Base-by-base conservation (phyloP, 202 grass and related monocot genomes). In the Panicum hallii region DNA sequence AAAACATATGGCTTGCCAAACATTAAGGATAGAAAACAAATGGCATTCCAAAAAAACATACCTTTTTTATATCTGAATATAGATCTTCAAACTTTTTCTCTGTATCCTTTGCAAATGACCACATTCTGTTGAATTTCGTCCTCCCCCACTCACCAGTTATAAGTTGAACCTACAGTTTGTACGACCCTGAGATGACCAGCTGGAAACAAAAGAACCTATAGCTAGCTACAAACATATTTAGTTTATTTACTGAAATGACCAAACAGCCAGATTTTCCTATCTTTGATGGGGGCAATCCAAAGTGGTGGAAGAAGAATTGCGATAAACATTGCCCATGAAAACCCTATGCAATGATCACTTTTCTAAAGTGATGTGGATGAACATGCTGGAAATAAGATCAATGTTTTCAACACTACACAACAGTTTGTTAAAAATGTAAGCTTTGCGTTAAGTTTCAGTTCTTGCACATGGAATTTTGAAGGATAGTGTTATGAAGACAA, bases 61-160 rank as follows among this genome's bases (percentile, higher is more conserved):
- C 89, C 83, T 89, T 91, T 81, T 70, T 74, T 23, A 91, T 69
- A 78, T 94, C 92, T 74, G 86, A 83, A 91, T 84, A 81, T 73
- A 94, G 63, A 67, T 11, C 50, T 78, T 91, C 92, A 38, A 94
- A 75, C 79, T 44, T 94, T 87, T 70, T 84, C 60, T 81, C 83
- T 67, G 89, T 89, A 75, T 84, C 89, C 75, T 87, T 91, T 53
- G 86, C 75, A 30, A 88, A 84, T 42, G 79, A 84, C 78, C 85
- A 82, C 44, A 91, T 36, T 75, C 79, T 70, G 48, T 83, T 76
- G 69, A 70, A 84, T 48, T 83, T 91, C 54, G 84, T 54, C 47
- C 82, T 70, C 41, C 26, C 50, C 70, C 86, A 94, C 54, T 84
- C 85, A 82, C 86, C 92, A 78, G 73, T 86, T 52, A 89, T 46